Evolutionary conservation across 208 protist genomes (phyloP), one percentile per base, ranked within the genome.

Genomic region (Leishmania gerbilli): DNA sequence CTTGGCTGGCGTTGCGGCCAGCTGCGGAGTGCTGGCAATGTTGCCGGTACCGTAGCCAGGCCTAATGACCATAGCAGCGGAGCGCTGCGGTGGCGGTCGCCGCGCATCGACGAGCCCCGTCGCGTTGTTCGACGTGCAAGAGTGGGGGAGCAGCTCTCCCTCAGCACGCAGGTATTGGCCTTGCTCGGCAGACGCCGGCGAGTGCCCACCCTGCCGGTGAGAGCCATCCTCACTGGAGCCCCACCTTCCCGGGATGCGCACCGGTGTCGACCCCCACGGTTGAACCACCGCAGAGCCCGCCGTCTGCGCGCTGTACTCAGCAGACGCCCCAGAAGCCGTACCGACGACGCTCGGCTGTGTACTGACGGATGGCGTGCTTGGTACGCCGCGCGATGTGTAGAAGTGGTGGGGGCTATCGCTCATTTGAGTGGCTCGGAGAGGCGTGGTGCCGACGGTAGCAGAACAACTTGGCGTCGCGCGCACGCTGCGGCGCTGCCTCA

Each of bases 171-270:
- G 74, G 19, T 78, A 87, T 55, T 69, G 67, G 34, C 83, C 77
- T 27, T 84, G 71, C 76, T 77, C 75, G 58, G 79, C 71, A 51
- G 76, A 82, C 47, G 76, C 42, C 7, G 81, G 80, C 1, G 86
- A 86, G 79, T 84, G 83, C 1, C 79, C 79, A 40, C 82, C 86
- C 37, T 81, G 82, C 8, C 62, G 79, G 8, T 84, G 21, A 3
- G 76, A 69, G 19, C 62, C 49, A n/a, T 84, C 86, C 62, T 82
- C 82, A 74, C 75, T 83, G 34, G 82, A 77, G 24, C 62, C 58
- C 27, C 47, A 74, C 6, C 64, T 68, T 5, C 49, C 78, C 4
- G 79, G 60, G 69, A 88, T 82, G 49, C 76, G 56, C 40, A 85
- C 83, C 51, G 84, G 80, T 40, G 77, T 45, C 4, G 84, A 85